Percentiles rank a stretch among this genome's conserved stretches.
phyloP scores from a whole-genome alignment of 148 eudicot species.

The Spergularia bocconei region DNA sequence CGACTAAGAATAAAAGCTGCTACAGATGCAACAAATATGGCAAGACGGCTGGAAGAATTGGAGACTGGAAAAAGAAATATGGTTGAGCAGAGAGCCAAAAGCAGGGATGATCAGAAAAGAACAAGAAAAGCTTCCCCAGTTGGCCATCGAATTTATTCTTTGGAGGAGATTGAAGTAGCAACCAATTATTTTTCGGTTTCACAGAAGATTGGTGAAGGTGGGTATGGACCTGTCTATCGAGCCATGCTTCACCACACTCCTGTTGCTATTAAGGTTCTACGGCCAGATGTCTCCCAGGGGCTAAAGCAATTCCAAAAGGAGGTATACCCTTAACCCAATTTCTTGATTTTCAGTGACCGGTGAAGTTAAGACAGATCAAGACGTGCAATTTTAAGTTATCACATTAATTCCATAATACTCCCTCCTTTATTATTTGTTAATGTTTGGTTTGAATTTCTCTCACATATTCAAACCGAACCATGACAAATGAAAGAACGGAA shows the following conservation, averaged over 20 bases:
- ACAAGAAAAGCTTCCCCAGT: neutral
- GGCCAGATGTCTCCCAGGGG: slow-evolving; percentile 68
- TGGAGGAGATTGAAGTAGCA: slow-evolving; percentile 64
- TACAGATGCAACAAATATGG: slow-evolving; percentile 55
- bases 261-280: slow-evolving; percentile 80
- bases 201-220: slow-evolving; percentile 82
- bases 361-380: neutral
- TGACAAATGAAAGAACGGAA: no score
- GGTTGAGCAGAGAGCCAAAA: slow-evolving; percentile 39
- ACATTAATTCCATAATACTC: neutral
- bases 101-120: slow-evolving; percentile 34
- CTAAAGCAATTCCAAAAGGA: slow-evolving; percentile 63
- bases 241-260: slow-evolving; percentile 62
- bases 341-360: neutral
- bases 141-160: slow-evolving; percentile 45
- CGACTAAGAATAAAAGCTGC: slow-evolving; percentile 51
- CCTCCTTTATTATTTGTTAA: no score
- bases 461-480: no score
- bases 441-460: no score
- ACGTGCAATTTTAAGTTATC: neutral
- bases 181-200: slow-evolving; percentile 55
- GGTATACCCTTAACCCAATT: slow-evolving; percentile 34
- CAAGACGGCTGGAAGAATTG: slow-evolving; percentile 50
- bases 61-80: slow-evolving; percentile 44
- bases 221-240: slow-evolving; percentile 85